phyloP scores from a whole-genome alignment of 305 asterid species.

The Fraxinus sp. region DNA sequence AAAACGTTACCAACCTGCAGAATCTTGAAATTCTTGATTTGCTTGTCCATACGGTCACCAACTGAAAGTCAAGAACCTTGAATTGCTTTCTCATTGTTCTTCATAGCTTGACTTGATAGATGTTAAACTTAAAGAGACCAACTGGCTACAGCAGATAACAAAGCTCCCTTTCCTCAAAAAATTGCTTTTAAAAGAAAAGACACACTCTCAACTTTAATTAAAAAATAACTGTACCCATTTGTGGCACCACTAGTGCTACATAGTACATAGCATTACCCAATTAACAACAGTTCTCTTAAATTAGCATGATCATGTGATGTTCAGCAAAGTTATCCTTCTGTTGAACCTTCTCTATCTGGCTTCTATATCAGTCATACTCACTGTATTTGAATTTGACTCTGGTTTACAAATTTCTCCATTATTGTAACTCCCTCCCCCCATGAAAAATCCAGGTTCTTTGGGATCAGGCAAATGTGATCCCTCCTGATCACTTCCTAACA shows the following conservation, averaged over 20 bases:
- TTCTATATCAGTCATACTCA: constrained; percentile 33
- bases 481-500: constrained; percentile 29
- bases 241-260: neutral
- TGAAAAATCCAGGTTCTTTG: constrained; percentile 35
- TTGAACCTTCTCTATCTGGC: constrained; percentile 24
- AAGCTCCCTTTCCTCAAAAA: neutral
- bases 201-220: neutral
- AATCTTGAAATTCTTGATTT: neutral
- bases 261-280: neutral
- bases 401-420: neutral
- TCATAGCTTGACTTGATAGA: neutral
- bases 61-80: neutral
- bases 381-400: neutral
- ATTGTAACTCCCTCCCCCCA: neutral
- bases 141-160: neutral
- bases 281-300: neutral
- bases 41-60: neutral
- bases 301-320: neutral
- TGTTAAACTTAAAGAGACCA: neutral
- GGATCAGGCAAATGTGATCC: constrained; percentile 33
- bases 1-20: neutral
- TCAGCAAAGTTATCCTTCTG: neutral
- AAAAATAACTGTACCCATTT: neutral
- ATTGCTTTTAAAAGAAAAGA: neutral
- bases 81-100: neutral